Evolutionary conservation across 768 basidiomycete species (phyloP), one percentile per base, ranked within the genome.

Genomic region (Termitomyces sp.): DNA sequence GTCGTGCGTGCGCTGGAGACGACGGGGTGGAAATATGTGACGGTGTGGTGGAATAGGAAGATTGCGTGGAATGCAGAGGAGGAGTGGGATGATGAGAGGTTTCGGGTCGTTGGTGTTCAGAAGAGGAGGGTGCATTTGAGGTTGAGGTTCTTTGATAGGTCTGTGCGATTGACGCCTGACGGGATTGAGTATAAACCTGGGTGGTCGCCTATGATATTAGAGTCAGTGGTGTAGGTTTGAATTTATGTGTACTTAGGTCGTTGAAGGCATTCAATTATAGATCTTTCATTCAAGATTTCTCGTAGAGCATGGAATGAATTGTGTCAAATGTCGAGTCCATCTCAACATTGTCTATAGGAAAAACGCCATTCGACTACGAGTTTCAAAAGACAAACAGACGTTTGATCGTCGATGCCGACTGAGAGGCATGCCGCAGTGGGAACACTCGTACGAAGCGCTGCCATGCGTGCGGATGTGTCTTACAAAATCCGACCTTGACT

Each of bases 1-100:
- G 38, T 56, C 10, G 21, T 56, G 21, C 40, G 17, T 32, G 55
- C 55, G 3, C 23, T 56, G 21, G 38, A 41, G 38, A 49, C 46
- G 6, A 49, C 47, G 4, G 55, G 47, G 7, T 56, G 55, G 55
- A 56, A 56, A 34, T 40, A 56, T 42, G 47, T 49, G 14, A 17
- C 35, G 19, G 40, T 56, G 5, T 43, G 55, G 55, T 56, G 55
- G 55, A 56, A 56, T 25, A 48, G 40, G 17, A 56, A 49, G 55
- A 50, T 56, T 29, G 47, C 37, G 25, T 56, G 47, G 55, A 43
- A 56, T 50, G 40, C 38, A 5, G 40, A 56, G 23, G 43, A 31
- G 7, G 27, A 16, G 5, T 56, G 55, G 55, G 47, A 56, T 56
- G 47, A 49, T 40, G 40, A 8, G 7, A 50, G 23, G 27, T 56